Percentiles rank a stretch among this genome's conserved stretches.
phyloP scores from a whole-genome alignment of 768 basidiomycete species.

The Mrakia gelida region DNA sequence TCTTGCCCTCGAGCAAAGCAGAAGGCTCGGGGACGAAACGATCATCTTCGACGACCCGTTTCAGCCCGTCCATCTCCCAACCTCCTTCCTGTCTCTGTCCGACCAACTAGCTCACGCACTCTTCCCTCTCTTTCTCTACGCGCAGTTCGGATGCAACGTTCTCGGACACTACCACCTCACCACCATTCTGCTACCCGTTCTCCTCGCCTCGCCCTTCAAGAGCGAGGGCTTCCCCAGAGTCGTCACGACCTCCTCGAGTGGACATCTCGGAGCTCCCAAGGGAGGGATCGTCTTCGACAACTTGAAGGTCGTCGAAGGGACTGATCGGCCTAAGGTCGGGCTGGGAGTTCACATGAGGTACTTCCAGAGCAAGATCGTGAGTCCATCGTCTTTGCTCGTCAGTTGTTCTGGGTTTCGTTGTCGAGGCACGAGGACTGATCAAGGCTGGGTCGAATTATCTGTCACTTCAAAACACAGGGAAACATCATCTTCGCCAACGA shows the following conservation, averaged over 20 bases:
- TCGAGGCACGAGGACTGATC: too few species aligned
- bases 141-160: constrained; percentile 33
- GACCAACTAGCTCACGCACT: background rate
- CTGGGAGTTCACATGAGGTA: constrained; percentile 16
- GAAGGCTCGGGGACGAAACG: background rate
- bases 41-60: constrained; percentile 24
- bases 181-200: constrained; percentile 30
- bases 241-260: constrained; percentile 22
- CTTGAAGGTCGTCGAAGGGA: constrained; percentile 8
- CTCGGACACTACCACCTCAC: constrained; percentile 34
- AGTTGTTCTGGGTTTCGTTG: background rate
- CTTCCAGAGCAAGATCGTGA: constrained; percentile 33
- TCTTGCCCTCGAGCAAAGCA: background rate
- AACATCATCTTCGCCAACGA: constrained; percentile 35
- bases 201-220: constrained; percentile 23
- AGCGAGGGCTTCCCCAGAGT: constrained; percentile 29
- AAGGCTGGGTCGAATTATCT: too few species aligned
- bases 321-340: background rate
- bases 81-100: constrained; percentile 7
- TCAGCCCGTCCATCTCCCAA: background rate
- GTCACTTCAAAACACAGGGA: too few species aligned
- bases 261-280: constrained; percentile 10
- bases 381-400: background rate
- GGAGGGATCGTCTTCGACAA: constrained; percentile 31
- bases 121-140: constrained; percentile 13